Base-by-base conservation (phyloP, 495 filamentous ascomycete genomes). In the Thermothielavioides terrestris region DNA sequence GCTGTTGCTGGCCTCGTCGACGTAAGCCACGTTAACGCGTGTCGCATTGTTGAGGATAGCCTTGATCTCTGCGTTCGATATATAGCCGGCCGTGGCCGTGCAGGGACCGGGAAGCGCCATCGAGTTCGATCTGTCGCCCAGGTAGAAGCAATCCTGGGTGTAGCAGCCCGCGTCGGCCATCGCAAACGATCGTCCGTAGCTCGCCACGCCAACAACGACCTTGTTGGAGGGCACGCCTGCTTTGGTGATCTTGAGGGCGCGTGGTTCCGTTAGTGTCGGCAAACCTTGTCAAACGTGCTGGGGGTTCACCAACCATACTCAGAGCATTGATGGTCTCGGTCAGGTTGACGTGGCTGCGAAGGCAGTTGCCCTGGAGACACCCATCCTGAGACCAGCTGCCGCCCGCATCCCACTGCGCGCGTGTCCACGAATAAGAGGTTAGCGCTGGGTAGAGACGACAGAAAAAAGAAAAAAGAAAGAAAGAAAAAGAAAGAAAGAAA, bases 191-290 rank as follows among this genome's bases (percentile, higher is more conserved):
- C 68, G 65, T 0, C 68, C 65, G 49, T 73, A 73, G 45, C 61
- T 64, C 4, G 62, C 14, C 0, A 68, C 51, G 3, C 73, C 67
- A 7, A 70, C 65, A 2, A 67, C 30, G 14, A 76, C 41, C 48
- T 68, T 74, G 30, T 54, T 63, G 0, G 60, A 35, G 0, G 65
- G 66, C 6, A 75, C 67, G 15, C 73, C 72, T 2, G 72, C 71
- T 51, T 77, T 77, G 30, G 72, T 76, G 25, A 75, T n/a, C n/a
- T n/a, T n/a, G n/a, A n/a, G n/a, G n/a, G n/a, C n/a, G n/a, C n/a
- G n/a, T n/a, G n/a, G n/a, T n/a, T n/a, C n/a, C n/a, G n/a, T n/a
- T n/a, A n/a, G n/a, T n/a, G n/a, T n/a, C n/a, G n/a, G n/a, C n/a
- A n/a, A n/a, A n/a, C n/a, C n/a, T n/a, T n/a, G n/a, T n/a, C n/a